A percentile compares a stretch with the other conserved stretches of the same genome.
phyloP scores from a whole-genome alignment of 176 grass and related monocot genomes.

The Hyparrhenia diplandra region DNA sequence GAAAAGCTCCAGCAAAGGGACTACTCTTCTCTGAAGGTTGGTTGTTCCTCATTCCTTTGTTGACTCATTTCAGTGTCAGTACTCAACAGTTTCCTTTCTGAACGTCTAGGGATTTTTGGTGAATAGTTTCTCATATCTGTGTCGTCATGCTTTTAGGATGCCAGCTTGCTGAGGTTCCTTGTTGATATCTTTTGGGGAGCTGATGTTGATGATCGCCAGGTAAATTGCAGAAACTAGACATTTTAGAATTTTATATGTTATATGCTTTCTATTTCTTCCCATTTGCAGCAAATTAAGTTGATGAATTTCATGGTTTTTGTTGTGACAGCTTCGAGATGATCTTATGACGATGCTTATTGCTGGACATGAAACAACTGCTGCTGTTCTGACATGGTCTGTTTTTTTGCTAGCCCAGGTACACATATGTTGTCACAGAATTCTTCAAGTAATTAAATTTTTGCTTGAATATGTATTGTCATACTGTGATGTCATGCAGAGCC shows the following conservation, averaged over 20 bases:
- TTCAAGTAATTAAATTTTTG: neutral
- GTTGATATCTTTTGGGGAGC: conserved; percentile 94
- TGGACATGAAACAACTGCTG: conserved; percentile 98
- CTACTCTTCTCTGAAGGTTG: conserved; percentile 91
- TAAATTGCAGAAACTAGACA: conserved; percentile 21
- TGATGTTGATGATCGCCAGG: conserved; percentile 94
- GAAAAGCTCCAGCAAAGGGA: conserved; percentile 98
- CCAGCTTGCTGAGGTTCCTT: conserved; percentile 89
- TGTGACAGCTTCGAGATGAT: conserved; percentile 83
- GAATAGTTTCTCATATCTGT: neutral
- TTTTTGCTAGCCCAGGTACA: conserved; percentile 83
- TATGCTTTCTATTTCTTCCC: neutral
- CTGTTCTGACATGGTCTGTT: conserved; percentile 91
- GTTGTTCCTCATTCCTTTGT: conserved; percentile 3
- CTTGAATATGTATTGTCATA: neutral
- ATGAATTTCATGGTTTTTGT: conserved; percentile 22
- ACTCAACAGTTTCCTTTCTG: neutral
- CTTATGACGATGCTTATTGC: conserved; percentile 99
- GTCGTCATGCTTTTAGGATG: conserved; percentile 59
- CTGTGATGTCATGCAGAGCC: conserved; percentile 50
- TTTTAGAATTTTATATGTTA: neutral
- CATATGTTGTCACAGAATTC: conserved; percentile 1
- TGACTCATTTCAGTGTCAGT: conserved; percentile 1
- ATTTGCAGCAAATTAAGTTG: conserved; percentile 1
- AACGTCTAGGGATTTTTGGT: neutral